Evolutionary conservation across 2,329 filamentous ascomycete species (phyloP).

Genomic region (Pseudonectria foliicola): DNA sequence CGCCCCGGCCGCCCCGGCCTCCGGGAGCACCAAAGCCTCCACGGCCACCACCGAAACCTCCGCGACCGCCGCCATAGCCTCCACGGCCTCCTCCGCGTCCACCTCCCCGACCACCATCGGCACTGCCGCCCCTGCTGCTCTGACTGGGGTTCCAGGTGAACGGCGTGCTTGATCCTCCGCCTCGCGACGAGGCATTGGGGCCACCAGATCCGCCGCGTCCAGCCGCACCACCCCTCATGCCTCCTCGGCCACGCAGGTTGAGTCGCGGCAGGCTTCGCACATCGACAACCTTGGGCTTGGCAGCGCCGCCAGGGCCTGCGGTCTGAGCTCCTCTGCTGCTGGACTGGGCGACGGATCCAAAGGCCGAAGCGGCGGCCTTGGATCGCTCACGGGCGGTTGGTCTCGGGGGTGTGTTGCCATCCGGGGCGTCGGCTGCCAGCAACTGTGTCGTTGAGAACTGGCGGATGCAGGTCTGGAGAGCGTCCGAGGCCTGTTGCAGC

Average conservation of each 20-base stretch:
- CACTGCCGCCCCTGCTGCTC: too few relatives aligned
- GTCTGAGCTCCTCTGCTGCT: conserved; percentile 5
- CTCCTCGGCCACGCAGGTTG: conserved; percentile 20
- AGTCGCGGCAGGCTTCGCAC: conserved; percentile 29
- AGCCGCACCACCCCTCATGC: conserved; percentile 5
- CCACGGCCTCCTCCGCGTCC: conserved; percentile 4
- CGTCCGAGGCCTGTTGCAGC: conserved; percentile 23
- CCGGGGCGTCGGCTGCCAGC: conserved; percentile 23
- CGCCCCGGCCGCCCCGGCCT: conserved; percentile 1
- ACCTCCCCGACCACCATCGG: conserved; percentile 14
- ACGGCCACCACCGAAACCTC: not conserved
- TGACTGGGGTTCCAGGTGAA: too few relatives aligned
- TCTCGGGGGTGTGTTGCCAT: conserved; percentile 13
- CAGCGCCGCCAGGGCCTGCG: conserved; percentile 4
- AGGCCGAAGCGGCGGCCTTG: conserved; percentile 27
- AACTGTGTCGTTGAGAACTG: conserved; percentile 33
- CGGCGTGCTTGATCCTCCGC: too few relatives aligned
- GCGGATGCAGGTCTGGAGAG: conserved; percentile 27
- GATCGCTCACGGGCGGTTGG: conserved; percentile 24
- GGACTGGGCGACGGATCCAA: conserved; percentile 24
- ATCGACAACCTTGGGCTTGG: conserved; percentile 31
- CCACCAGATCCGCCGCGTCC: conserved; percentile 1
- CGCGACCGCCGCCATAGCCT: not conserved
- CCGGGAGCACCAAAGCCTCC: not conserved
- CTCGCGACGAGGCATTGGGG: too few relatives aligned